Percentiles rank a stretch among this genome's conserved stretches.
phyloP scores from a whole-genome alignment of 768 basidiomycete genomes.

The Boletus rufocinnamomeus region DNA sequence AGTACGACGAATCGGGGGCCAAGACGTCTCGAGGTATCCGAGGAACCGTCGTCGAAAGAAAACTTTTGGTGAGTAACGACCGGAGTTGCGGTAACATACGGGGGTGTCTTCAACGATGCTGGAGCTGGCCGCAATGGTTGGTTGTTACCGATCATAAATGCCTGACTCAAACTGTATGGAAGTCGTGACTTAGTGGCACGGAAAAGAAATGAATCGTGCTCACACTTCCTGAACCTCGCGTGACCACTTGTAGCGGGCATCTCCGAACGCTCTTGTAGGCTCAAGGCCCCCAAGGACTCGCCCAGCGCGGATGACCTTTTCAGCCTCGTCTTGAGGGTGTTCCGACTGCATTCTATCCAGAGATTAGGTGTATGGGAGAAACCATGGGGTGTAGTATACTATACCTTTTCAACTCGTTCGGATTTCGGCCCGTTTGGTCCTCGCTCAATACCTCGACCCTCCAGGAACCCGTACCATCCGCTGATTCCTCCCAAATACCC shows the following conservation, averaged over 20 bases:
- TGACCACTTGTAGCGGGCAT: slow-evolving; percentile 89
- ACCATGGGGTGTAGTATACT: slow-evolving; percentile 11
- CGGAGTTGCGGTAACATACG: slow-evolving; percentile 87
- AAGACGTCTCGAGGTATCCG: slow-evolving; percentile 22
- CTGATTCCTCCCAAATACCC: slow-evolving; percentile 79
- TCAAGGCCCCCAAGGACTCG: slow-evolving; percentile 88
- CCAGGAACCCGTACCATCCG: slow-evolving; percentile 75
- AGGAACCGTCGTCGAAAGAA: slow-evolving; percentile 42
- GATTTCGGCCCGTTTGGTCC: slow-evolving; percentile 94
- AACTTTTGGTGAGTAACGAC: slow-evolving; percentile 80
- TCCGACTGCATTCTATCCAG: slow-evolving; percentile 68
- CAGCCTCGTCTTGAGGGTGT: slow-evolving; percentile 76
- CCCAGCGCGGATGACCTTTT: slow-evolving; percentile 73
- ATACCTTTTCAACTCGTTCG: slow-evolving; percentile 80
- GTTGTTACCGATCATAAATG: slow-evolving; percentile 66
- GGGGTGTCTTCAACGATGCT: slow-evolving; percentile 75
- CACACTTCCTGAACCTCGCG: slow-evolving; percentile 71
- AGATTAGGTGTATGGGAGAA: slow-evolving; percentile 3
- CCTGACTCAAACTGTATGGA: slow-evolving; percentile 53
- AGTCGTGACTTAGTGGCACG: neutral
- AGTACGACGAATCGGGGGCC: slow-evolving; percentile 76
- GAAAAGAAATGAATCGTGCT: slow-evolving; percentile 26
- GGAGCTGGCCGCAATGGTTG: slow-evolving; percentile 61
- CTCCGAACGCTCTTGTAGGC: slow-evolving; percentile 85
- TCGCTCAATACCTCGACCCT: slow-evolving; percentile 91